phyloP scores from a whole-genome alignment of 768 basidiomycete genomes.

The Collybia sordida region DNA sequence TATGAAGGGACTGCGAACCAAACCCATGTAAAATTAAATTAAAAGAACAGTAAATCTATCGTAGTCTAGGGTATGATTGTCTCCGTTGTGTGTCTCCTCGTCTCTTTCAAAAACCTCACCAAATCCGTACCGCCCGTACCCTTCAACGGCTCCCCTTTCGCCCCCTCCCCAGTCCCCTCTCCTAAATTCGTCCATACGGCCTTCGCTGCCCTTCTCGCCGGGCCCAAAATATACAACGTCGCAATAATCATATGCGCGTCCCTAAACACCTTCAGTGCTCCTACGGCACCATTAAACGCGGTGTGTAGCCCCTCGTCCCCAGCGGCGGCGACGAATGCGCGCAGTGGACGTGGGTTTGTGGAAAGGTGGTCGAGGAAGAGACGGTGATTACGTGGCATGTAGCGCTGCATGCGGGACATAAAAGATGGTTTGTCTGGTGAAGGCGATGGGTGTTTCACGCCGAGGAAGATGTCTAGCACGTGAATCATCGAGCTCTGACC shows the following conservation, averaged over 20 bases:
- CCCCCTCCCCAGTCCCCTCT: constrained; percentile 11
- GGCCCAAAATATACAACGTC: constrained; percentile 74
- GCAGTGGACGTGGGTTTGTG: constrained; percentile 59
- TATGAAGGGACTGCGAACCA: no score
- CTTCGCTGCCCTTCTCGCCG: constrained; percentile 45
- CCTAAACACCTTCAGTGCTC: constrained; percentile 70
- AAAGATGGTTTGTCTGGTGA: constrained; percentile 40
- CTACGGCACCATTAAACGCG: constrained; percentile 69
- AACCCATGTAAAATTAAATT: no score
- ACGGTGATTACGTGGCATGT: constrained; percentile 86
- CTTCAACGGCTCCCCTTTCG: constrained; percentile 35
- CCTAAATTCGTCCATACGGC: constrained; percentile 19
- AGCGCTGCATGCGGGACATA: constrained; percentile 73
- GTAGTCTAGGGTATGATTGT: constrained; percentile 25
- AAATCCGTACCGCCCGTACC: constrained; percentile 86
- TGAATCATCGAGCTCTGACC: constrained; percentile 84
- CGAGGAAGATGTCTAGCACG: constrained; percentile 73
- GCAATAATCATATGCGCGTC: constrained; percentile 82
- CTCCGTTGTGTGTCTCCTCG: constrained; percentile 65
- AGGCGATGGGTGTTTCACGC: constrained; percentile 50
- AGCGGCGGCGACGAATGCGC: constrained; percentile 47
- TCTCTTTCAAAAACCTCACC: constrained; percentile 73
- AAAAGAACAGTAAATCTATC: no score
- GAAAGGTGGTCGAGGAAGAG: constrained; percentile 71
- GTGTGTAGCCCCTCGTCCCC: constrained; percentile 36